Conservation (phyloP, 768 basidiomycete genomes). For the Porphyrellus cyaneotinctus region DNA sequence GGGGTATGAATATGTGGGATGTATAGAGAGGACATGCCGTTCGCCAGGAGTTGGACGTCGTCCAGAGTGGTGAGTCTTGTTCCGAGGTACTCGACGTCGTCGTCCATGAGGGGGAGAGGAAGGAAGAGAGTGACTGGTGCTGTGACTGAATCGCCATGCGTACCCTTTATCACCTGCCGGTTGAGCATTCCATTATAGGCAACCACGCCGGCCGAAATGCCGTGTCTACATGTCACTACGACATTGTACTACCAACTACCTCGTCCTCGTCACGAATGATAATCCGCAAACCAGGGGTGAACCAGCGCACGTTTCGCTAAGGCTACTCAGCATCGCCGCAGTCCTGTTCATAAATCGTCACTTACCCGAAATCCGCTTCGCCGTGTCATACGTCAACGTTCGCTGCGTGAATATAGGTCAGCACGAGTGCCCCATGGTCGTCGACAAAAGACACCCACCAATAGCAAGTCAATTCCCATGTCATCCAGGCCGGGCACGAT, state of each 20-base stretch:
- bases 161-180: constrained; percentile 28
- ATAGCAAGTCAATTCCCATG: constrained; percentile 74
- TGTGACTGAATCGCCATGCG: constrained; percentile 33
- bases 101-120: constrained; percentile 38
- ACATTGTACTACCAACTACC: neutral
- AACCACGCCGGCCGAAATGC: constrained; percentile 15
- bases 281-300: constrained; percentile 51
- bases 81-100: constrained; percentile 61
- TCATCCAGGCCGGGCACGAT: constrained; percentile 71
- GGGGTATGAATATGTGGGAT: neutral
- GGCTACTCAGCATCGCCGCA: constrained; percentile 1
- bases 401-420: constrained; percentile 34
- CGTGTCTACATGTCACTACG: neutral
- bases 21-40: constrained; percentile 37
- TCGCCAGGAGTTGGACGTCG: constrained; percentile 29
- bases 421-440: neutral
- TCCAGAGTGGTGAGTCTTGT: constrained; percentile 34
- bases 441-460: constrained; percentile 39
- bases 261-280: constrained; percentile 32
- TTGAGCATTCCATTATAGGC: constrained; percentile 24
- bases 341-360: neutral
- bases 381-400: constrained; percentile 82
- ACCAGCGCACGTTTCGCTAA: constrained; percentile 55
- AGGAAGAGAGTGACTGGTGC: constrained; percentile 17
- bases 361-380: constrained; percentile 88